Evolutionary conservation across 495 filamentous ascomycete genomes (phyloP), one percentile per base, ranked within the genome.

Genomic region (Trichoderma reesei): DNA sequence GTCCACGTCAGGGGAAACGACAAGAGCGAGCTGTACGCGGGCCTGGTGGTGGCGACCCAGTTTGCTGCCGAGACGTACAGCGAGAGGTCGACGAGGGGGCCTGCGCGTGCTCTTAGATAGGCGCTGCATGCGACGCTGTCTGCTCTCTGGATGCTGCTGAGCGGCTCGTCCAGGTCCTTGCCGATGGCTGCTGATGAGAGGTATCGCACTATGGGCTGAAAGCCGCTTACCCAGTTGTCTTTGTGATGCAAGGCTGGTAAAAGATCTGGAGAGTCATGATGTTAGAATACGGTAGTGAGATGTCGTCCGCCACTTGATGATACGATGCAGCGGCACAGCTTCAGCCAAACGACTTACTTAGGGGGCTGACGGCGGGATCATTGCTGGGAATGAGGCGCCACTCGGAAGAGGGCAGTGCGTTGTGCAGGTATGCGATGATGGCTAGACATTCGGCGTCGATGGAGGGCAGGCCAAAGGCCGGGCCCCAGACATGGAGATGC

Each of bases 401-500:
- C 64, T 82, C 74, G 51, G 82, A 78, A 66, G 74, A 72, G 34
- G 82, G 82, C 10, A 88, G 71, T 60, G 78, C 76, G 64, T 84
- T 73, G 11, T 82, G 79, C 41, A 91, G 78, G 70, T 88, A 92
- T 42, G 90, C 82, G 64, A 93, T 86, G 44, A 86, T 78, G 14
- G 90, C 88, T 51, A 92, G 82, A 67, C 89, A 97, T 81, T 95
- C 89, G 61, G 94, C 80, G 65, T 96, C 92, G 65, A 97, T 87
- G 61, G 93, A 97, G 10, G 93, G 89, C 44, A 97, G 83, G 36
- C 80, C 81, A 73, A 95, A 95, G 41, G 88, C 92, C 39, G 91
- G 90, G 46, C 94, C 92, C 90, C 90, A 96, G 67, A 96, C 83
- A 73, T 96, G 89, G 44, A 98, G 84, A 80, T 92, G 85, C 14